Conservation (phyloP, 1,284 basidiomycete genomes). For the Acaromyces ingoldii region DNA sequence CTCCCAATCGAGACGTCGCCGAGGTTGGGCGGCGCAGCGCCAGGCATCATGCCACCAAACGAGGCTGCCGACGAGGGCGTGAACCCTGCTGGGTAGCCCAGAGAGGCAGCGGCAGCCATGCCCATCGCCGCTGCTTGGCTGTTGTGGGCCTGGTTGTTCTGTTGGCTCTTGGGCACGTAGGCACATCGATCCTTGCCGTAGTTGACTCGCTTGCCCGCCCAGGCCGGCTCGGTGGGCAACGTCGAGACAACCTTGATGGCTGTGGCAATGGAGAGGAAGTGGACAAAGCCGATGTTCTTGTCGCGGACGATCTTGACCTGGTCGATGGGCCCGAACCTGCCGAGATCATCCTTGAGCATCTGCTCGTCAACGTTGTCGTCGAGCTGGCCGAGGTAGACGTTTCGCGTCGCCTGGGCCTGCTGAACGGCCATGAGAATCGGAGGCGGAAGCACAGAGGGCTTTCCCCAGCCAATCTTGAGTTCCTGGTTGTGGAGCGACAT, state of each 20-base stretch:
- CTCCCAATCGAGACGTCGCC: constrained; percentile 1
- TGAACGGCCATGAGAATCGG: constrained; percentile 48
- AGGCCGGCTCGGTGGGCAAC: constrained; percentile 41
- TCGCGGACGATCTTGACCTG: constrained; percentile 51
- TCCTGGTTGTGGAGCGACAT: constrained; percentile 46
- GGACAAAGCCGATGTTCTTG: constrained; percentile 49
- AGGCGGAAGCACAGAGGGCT: constrained; percentile 40
- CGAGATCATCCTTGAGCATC: constrained; percentile 39
- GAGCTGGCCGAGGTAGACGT: constrained; percentile 46
- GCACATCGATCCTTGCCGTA: constrained; percentile 51
- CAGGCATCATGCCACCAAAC: background rate
- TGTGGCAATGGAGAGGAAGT: constrained; percentile 48
- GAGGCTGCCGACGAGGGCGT: constrained; percentile 5
- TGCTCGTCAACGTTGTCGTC: constrained; percentile 42
- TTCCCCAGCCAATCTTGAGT: constrained; percentile 52
- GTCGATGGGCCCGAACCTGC: constrained; percentile 48
- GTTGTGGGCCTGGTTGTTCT: constrained; percentile 51
- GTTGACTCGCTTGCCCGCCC: constrained; percentile 44
- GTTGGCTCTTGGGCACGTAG: constrained; percentile 49
- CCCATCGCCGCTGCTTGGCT: constrained; percentile 50
- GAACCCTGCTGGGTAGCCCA: constrained; percentile 46
- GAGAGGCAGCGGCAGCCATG: constrained; percentile 45
- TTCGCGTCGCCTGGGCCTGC: constrained; percentile 46
- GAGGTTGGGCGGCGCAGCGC: constrained; percentile 10
- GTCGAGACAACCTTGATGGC: constrained; percentile 48